Percentiles rank a stretch among this genome's conserved stretches.
Conservation (phyloP, 2,329 filamentous ascomycete genomes). For the Aspergillaceae sp. region DNA sequence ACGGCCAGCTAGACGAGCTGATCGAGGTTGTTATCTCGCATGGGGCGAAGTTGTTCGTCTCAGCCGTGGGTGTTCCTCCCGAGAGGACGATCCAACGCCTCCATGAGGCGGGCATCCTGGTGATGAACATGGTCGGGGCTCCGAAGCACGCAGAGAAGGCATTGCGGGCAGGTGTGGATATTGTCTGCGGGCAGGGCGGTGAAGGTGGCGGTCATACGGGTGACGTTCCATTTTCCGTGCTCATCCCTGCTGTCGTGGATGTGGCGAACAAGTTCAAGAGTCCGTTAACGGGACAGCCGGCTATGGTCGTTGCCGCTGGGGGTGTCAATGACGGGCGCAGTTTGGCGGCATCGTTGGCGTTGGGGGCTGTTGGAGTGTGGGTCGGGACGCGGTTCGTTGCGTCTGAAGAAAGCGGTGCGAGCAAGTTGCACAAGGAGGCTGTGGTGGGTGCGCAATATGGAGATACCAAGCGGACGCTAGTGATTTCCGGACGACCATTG, state of each 20-base stretch:
- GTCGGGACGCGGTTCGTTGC: constrained; percentile 91
- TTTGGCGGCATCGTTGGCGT: constrained; percentile 73
- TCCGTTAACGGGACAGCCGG: constrained; percentile 58
- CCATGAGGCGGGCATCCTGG: constrained; percentile 67
- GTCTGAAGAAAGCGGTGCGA: constrained; percentile 69
- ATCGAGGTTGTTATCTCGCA: constrained; percentile 78
- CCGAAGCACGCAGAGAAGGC: constrained; percentile 88
- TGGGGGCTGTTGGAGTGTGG: constrained; percentile 84
- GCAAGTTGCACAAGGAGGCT: constrained; percentile 70
- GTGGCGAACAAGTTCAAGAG: constrained; percentile 66
- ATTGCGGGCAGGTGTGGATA: constrained; percentile 75
- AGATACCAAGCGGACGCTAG: constrained; percentile 74
- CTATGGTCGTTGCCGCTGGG: constrained; percentile 80
- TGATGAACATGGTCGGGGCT: constrained; percentile 98
- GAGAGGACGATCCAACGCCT: constrained; percentile 62
- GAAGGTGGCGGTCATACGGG: constrained; percentile 93
- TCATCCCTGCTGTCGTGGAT: constrained; percentile 81
- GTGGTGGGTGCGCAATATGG: constrained; percentile 72
- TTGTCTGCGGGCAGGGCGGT: constrained; percentile 84
- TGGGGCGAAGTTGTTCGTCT: constrained; percentile 77
- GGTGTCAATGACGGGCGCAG: constrained; percentile 77
- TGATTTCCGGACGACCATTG: constrained; percentile 72
- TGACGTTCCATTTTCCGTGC: constrained; percentile 72
- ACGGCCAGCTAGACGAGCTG: constrained; percentile 77
- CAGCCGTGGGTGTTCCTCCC: constrained; percentile 80